Base-by-base conservation (phyloP, 768 basidiomycete species). In the Auricularia heimuer region DNA sequence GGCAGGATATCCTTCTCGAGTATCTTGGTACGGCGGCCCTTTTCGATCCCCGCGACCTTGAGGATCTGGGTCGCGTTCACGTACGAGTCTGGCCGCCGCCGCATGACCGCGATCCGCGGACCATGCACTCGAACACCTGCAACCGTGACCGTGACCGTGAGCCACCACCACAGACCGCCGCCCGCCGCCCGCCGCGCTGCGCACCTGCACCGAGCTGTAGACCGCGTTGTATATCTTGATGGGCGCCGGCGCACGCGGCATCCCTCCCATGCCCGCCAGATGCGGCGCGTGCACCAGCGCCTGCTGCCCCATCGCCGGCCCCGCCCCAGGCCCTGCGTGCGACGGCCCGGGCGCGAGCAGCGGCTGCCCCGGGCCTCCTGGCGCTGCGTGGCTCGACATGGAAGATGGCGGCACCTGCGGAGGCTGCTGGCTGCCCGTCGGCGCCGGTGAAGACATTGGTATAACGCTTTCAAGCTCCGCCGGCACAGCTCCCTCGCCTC, bases 41-140 rank as follows among this genome's bases (percentile, higher is more conserved):
- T 99, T 79, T 96, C 94, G 67, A 98, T 90, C 51, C 97, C 97
- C 4, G 96, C 95, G 45, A 99, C 96, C 77, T 99, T 99, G 70
- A 99, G 85, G 67, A 99, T 98, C 76, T 99, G 97, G 2, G 97
- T 98, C 70, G 97, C 97, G 80, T 99, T 99, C 68, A 99, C 91
- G 74, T 84, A 98, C 71, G 92, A 94, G 77, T 98, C 97, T 63
- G 85, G 85, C 71, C 94, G 86, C 73, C 97, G 82, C 63, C 96
- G 87, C 97, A 99, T 99, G 70, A 99, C 96, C 1, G 96, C 96
- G 73, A 98, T 98, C 45, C 95, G 71, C 96, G 84, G 69, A 97
- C 89, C 93, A 98, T 97, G 72, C 94, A 96, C 77, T 98, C 95
- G 76, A 94, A 96, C 29, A 98, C 95, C 86, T 96, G 74, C 18